Evolutionary conservation across 306 rosid genomes (phyloP), one percentile per base, ranked within the genome.

Genomic region (Sesbania bispinosa): DNA sequence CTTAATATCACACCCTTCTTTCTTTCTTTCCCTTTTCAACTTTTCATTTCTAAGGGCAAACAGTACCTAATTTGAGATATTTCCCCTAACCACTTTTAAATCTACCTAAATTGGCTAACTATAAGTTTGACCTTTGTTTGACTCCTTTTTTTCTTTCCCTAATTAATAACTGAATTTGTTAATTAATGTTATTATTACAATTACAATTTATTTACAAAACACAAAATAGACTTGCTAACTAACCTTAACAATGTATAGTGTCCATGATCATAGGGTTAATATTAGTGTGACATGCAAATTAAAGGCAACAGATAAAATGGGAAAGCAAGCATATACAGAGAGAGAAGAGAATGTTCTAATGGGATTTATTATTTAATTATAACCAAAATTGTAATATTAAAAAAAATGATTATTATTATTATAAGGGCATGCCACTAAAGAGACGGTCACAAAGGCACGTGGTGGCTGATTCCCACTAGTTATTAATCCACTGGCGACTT

Each of bases 391-490:
- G 67, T 20, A 26, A 58, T 33, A 32, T n/a, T n/a, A 2, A 36
- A 5, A 5, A 32, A 32, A 32, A 6, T 32, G 38, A 6, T n/a
- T n/a, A n/a, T n/a, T 9, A 53, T 55, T 69, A 88, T 57, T 71
- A 58, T 62, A 72, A 74, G 66, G 73, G 79, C 13, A 29, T 23
- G 32, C 75, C 51, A 68, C 82, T 76, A 84, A 70, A 74, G 72
- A 48, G 83, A 67, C 27, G 89, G 84, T 62, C 81, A 78, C 83
- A 75, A 76, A 64, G 80, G 88, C 96, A 92, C 97, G 92, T 92
- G 97, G 93, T 80, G 86, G 87, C 72, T 66, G 89, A 86, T 83
- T 88, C 83, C 79, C 82, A 77, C 43, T 63, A 79, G 48, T 36
- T 77, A 77, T 65, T 73, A 82, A 81, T 63, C 59, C 14, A 79